Conservation (phyloP, 805 yeast genomes). For the Candida maesae region DNA sequence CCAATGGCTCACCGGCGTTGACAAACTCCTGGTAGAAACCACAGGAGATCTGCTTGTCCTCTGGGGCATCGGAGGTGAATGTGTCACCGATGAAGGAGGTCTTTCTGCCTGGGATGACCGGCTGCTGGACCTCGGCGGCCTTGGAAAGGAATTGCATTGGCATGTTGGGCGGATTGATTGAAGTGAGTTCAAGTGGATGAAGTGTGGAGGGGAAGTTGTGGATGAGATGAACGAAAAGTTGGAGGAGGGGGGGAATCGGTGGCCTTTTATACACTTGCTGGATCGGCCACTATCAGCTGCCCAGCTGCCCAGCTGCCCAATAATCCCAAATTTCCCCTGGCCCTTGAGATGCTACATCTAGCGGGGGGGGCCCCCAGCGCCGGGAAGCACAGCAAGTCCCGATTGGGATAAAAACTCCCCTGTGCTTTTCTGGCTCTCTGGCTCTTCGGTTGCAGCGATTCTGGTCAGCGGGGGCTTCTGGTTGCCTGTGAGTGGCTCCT, state of each 20-base stretch:
- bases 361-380: too few species aligned
- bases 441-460: too few species aligned
- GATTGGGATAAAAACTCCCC: too few species aligned
- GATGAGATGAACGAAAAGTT: too few species aligned
- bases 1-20: constrained; percentile 63
- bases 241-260: not conserved
- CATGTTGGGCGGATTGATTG: constrained; percentile 10
- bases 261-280: not conserved
- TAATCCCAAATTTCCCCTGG: too few species aligned
- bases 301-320: not conserved
- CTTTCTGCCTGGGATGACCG: constrained; percentile 60
- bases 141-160: constrained; percentile 43
- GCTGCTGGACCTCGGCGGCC: constrained; percentile 52
- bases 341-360: too few species aligned
- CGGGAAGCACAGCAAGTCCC: too few species aligned
- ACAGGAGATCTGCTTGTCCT: constrained; percentile 55
- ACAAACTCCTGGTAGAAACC: constrained; percentile 61
- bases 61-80: constrained; percentile 56
- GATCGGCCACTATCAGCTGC: not conserved
- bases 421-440: too few species aligned
- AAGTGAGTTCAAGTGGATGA: not conserved
- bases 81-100: constrained; percentile 68
- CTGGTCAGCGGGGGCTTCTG: too few species aligned
- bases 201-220: not conserved
- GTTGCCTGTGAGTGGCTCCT: too few species aligned